These are phyloP conservation scores for Fragilariopsis cylindrus DNA, from an alignment of 108 stramenopile genomes.

Conservation along the genomic window DNA sequence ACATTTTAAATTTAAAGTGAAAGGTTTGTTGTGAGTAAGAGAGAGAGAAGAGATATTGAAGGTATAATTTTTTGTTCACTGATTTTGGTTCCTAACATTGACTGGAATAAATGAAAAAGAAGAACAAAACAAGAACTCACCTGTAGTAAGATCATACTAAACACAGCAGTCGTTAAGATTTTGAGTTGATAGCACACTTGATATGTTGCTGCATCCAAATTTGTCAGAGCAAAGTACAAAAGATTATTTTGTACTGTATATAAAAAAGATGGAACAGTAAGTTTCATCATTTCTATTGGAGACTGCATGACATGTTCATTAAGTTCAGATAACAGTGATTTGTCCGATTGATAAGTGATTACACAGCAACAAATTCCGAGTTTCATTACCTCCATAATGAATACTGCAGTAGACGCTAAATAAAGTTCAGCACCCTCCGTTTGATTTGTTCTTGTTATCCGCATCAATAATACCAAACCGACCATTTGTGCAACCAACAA, in stretches of 20 bases:
- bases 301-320: constrained; percentile 43
- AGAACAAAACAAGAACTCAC: constrained; percentile 15
- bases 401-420: constrained; percentile 83
- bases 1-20: too few relatives aligned
- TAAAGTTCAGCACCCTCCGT: constrained; percentile 62
- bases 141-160: constrained; percentile 89
- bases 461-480: constrained; percentile 82
- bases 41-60: too few relatives aligned
- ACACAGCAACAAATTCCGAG: constrained; percentile 64
- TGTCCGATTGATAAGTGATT: constrained; percentile 56
- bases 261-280: constrained; percentile 94
- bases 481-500: constrained; percentile 89
- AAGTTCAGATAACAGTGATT: constrained; percentile 35
- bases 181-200: constrained; percentile 98
- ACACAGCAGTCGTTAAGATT: constrained; percentile 98
- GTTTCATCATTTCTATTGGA: constrained; percentile 88
- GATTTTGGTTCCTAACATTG: too few relatives aligned
- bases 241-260: constrained; percentile 99
- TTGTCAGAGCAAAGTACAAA: constrained; percentile 92
- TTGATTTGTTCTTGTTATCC: constrained; percentile 68
- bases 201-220: constrained; percentile 96
- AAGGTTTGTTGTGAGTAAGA: too few relatives aligned
- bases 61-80: too few relatives aligned
- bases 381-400: constrained; percentile 86
- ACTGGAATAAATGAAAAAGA: not conserved